A percentile compares a stretch with the other conserved stretches of the same genome.
phyloP scores from a whole-genome alignment of 2,329 filamentous ascomycete species.

The Neoascochyta sp. region DNA sequence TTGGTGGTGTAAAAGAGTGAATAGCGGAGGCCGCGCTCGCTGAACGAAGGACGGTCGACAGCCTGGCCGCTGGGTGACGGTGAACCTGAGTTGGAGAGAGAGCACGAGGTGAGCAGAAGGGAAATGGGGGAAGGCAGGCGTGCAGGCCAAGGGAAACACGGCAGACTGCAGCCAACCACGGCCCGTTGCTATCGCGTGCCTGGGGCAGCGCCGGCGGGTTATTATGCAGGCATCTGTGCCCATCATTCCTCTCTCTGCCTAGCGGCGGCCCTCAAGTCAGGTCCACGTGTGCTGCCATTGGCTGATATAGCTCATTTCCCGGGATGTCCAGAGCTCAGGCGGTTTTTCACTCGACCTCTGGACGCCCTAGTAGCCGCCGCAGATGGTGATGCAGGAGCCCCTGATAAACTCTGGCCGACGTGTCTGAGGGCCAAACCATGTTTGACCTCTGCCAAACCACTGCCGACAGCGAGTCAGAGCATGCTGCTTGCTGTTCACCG shows the following conservation, averaged over 20 bases:
- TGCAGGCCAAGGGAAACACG: constrained; percentile 15
- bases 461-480: background rate
- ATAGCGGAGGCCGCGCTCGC: constrained; percentile 34
- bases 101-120: constrained; percentile 15
- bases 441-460: constrained; percentile 2
- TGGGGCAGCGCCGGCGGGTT: no score
- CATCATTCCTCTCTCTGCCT: constrained; percentile 20
- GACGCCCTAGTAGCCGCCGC: constrained; percentile 9
- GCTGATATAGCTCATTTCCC: constrained; percentile 26
- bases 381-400: constrained; percentile 14
- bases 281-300: constrained; percentile 26
- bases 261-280: constrained; percentile 21
- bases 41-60: constrained; percentile 41
- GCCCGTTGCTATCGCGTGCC: constrained; percentile 24
- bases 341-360: constrained; percentile 18
- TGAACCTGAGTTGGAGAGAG: constrained; percentile 15
- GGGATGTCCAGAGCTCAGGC: constrained; percentile 19
- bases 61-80: constrained; percentile 33
- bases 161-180: constrained; percentile 12
- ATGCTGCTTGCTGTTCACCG: no score
- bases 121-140: constrained; percentile 9
- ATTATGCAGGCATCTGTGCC: no score
- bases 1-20: constrained; percentile 30
- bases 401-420: constrained; percentile 16
- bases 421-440: no score